A percentile compares a stretch with the other conserved stretches of the same genome.
Evolutionary conservation across 106 monocot genomes (phyloP).

Genomic region (Dendrobium chrysotoxum): DNA sequence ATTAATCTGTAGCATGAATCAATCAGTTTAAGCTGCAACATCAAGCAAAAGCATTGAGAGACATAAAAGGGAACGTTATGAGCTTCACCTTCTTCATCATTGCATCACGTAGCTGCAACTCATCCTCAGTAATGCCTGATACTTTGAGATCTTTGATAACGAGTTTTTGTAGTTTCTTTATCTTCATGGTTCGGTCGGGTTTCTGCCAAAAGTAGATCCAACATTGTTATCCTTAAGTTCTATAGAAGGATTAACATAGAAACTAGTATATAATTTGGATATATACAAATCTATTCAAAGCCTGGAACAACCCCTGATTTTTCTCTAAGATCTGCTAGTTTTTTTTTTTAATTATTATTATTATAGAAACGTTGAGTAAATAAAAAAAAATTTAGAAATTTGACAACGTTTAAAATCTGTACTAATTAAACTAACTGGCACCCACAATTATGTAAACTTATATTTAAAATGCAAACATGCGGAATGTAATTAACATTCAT

Average conservation of each 20-base stretch:
- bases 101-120: conserved; percentile 26
- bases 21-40: background rate
- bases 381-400: no score
- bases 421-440: no score
- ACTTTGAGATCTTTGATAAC: conserved; percentile 35
- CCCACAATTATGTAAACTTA: no score
- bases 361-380: no score
- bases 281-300: background rate
- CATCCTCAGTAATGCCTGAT: conserved; percentile 36
- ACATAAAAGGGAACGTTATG: background rate
- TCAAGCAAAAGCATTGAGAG: background rate
- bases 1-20: conserved; percentile 33
- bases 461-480: no score
- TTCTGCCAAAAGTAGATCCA: conserved; percentile 20
- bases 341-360: no score
- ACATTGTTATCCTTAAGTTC: background rate
- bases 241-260: background rate
- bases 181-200: conserved; percentile 47
- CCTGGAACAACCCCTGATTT: no score
- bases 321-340: no score
- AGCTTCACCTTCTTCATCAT: conserved; percentile 46
- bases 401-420: no score
- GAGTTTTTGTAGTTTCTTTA: conserved; percentile 53
- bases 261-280: background rate
- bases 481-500: background rate